phyloP scores from a whole-genome alignment of 805 yeast species.

The Yamadazyma laniorum region DNA sequence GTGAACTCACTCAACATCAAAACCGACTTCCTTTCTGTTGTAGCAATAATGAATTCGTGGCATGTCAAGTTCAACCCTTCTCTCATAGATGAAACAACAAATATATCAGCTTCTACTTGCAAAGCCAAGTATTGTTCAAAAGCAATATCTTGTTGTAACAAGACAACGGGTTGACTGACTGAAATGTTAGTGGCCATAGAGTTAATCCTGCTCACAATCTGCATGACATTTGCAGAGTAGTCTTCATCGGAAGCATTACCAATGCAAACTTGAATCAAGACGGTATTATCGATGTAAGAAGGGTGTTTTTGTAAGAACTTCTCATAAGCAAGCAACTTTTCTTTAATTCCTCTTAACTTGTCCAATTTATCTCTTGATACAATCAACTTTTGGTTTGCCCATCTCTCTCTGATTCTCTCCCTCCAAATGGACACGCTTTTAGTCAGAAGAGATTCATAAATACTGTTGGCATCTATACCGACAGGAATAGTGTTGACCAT shows the following conservation, averaged over 20 bases:
- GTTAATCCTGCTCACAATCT: conserved; percentile 83
- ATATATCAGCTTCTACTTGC: conserved; percentile 79
- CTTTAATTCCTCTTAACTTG: conserved; percentile 81
- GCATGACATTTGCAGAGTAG: conserved; percentile 69
- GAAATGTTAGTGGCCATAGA: conserved; percentile 72
- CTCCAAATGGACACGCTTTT: conserved; percentile 65
- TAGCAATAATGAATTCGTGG: conserved; percentile 85
- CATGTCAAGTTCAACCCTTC: conserved; percentile 97
- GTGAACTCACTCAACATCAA: conserved; percentile 88
- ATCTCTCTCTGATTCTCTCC: conserved; percentile 67
- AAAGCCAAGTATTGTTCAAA: conserved; percentile 88
- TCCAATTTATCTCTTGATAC: conserved; percentile 90
- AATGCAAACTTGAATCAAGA: conserved; percentile 78
- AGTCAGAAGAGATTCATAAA: conserved; percentile 46
- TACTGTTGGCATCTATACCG: conserved; percentile 70
- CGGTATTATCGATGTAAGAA: conserved; percentile 61
- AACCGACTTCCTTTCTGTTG: conserved; percentile 71
- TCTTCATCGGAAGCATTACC: conserved; percentile 55
- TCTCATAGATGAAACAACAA: conserved; percentile 86
- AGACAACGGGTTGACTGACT: conserved; percentile 75
- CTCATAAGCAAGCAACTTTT: conserved; percentile 85
- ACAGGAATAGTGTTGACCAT: conserved; percentile 63
- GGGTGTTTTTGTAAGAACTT: conserved; percentile 72
- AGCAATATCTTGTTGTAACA: conserved; percentile 83
- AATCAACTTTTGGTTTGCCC: conserved; percentile 69